These are phyloP conservation scores for Cyberlindnera mississippiensis DNA, from an alignment of 805 yeast genomes.

Conservation along the genomic window DNA sequence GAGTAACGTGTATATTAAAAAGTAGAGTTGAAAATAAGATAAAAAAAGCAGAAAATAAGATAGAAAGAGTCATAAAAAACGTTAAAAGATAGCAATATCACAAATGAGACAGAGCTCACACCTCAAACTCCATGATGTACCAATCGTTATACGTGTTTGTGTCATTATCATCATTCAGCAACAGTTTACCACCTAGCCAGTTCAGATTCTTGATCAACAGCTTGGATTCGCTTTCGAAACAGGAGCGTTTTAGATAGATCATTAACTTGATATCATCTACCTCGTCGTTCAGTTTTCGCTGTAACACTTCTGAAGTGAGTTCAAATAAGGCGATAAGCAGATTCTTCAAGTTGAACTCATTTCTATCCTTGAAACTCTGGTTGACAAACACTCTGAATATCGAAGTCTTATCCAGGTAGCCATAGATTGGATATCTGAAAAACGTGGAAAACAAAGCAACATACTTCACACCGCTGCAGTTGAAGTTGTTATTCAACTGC, in stretches of 20 bases:
- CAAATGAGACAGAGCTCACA: slow-evolving; percentile 6
- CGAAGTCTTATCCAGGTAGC: slow-evolving; percentile 13
- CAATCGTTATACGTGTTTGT: slow-evolving; percentile 25
- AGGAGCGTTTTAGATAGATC: slow-evolving; percentile 20
- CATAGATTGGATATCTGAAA: slow-evolving; percentile 25
- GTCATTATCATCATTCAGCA: slow-evolving; percentile 19
- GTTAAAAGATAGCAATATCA: not conserved
- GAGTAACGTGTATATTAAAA: slow-evolving; percentile 12
- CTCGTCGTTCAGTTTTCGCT: slow-evolving; percentile 6
- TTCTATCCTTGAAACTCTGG: slow-evolving; percentile 21
- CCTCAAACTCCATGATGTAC: slow-evolving; percentile 29
- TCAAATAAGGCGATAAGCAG: slow-evolving; percentile 25
- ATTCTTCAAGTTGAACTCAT: slow-evolving; percentile 23
- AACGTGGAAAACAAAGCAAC: slow-evolving; percentile 18
- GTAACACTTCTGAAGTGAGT: slow-evolving; percentile 21
- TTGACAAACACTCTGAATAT: slow-evolving; percentile 21
- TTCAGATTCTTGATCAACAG: slow-evolving; percentile 24
- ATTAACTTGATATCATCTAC: slow-evolving; percentile 16
- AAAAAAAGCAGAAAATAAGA: slow-evolving; percentile 1
- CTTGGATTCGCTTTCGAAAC: slow-evolving; percentile 25
- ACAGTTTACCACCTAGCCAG: slow-evolving; percentile 27
- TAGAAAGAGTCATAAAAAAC: not conserved
- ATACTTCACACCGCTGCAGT: slow-evolving; percentile 17
- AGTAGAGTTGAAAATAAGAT: slow-evolving; percentile 4
- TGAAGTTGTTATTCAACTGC: slow-evolving; percentile 21